Evolutionary conservation across 176 grass and related monocot genomes (phyloP), one percentile per base, ranked within the genome.

Genomic region (Cenchrus purpureus): DNA sequence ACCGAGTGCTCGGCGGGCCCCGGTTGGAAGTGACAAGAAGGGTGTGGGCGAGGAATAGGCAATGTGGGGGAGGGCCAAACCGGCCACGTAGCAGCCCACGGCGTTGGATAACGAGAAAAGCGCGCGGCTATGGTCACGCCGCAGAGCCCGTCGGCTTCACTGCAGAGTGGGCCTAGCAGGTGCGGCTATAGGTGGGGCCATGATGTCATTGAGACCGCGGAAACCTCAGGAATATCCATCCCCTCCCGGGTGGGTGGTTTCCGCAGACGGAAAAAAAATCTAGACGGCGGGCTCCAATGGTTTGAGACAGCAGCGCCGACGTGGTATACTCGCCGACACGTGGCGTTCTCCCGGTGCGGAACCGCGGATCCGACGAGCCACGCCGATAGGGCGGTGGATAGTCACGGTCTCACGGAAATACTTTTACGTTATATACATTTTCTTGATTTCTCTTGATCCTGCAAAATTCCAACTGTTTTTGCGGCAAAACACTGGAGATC

Each of bases 91-190:
- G 59, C 50, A 20, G 40, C 4, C 64, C 64, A 1, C 4, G n/a
- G 52, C 6, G 64, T 74, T 6, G 52, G 62, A 51, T 52, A 42
- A 80, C 81, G 82, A 67, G 53, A 82, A 82, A 44, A 28, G 52
- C 9, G 9, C 60, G n/a, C 25, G 34, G 14, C 20, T 82, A 12
- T 4, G 12, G 12, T 25, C 34, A 81, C 66, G 65, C 7, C 1
- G 32, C 63, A 1, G 5, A 29, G 8, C 4, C 20, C 52, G 19
- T 2, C 4, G 5, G 9, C 37, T 0, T 70, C 12, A 16, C 34
- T 82, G 52, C 0, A 0, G 2, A 3, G 52, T 71, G 37, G 79
- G 34, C 4, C 34, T 4, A 6, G 1, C 16, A 44, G 3, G 1
- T n/a, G 32, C 4, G 0, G 0, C 20, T 8, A 4, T 1, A 2